Evolutionary conservation across 306 rosid genomes (phyloP), one percentile per base, ranked within the genome.

Genomic region (Leucaena leucocephala): DNA sequence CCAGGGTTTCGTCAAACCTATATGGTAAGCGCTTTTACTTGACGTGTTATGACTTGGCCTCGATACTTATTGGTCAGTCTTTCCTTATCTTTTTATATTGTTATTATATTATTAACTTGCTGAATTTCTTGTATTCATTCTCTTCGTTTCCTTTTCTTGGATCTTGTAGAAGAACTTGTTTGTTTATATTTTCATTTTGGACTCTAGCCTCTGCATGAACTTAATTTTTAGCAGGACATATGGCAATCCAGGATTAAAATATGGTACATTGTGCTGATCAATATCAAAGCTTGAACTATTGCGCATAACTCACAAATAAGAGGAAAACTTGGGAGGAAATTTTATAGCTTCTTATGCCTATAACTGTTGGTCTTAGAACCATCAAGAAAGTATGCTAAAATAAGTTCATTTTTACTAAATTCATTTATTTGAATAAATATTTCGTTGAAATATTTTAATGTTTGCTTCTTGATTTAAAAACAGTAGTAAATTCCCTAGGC

Each of bases 1-100:
- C 96, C 97, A 1, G 97, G 87, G 36, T 92, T 92, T 84, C 91
- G 21, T 68, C 97, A 92, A 78, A 89, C 95, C 80, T 92, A 87
- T 35, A 65, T 81, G 97, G 97, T 92, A 10, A 50, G 81, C 8
- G 22, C 49, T 11, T 82, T 11, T 10, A 8, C 16, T 35, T 17
- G 2, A 9, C 36, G 21, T 65, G 21, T 34, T 70, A 50, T 17
- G 63, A 59, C 21, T 44, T 13, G 3, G 35, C 39, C 7, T 34
- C 7, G 50, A 52, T 42, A 9, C 52, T 44, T 57, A 13, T 68
- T 46, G 38, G 58, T 50, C 15, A 21, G 42, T 61, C 46, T 74
- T 68, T 48, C 49, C 8, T 45, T 72, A 15, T 71, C 44, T 17
- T 27, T 38, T 49, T 1, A 38, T n/a, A 12, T 44, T 63, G 38